Evolutionary conservation across 371 early-diverging fungal species (phyloP).

Genomic region (Mortierella sp.): DNA sequence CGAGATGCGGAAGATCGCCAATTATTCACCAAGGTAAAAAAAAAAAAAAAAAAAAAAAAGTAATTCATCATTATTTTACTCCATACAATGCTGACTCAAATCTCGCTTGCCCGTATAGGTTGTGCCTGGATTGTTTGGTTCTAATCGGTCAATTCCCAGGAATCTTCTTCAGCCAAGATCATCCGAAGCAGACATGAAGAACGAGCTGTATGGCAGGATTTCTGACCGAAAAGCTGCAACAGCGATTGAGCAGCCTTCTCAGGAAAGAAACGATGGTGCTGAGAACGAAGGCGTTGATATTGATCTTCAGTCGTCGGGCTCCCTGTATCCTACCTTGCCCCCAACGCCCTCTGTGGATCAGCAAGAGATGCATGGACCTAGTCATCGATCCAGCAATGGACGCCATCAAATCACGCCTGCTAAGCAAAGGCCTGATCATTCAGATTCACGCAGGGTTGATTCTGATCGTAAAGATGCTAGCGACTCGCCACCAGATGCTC

Average conservation of each 20-base stretch:
- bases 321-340: too few relatives aligned
- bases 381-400: too few relatives aligned
- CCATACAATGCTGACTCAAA: neutral
- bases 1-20: slow-evolving; percentile 62
- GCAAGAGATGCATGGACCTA: too few relatives aligned
- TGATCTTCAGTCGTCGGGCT: slow-evolving; percentile 2
- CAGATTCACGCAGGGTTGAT: too few relatives aligned
- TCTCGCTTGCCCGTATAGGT: slow-evolving; percentile 15
- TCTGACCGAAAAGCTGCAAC: slow-evolving; percentile 16
- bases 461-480: too few relatives aligned
- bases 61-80: too few relatives aligned
- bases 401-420: too few relatives aligned
- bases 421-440: too few relatives aligned
- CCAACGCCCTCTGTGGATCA: too few relatives aligned
- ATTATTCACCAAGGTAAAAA: slow-evolving; percentile 62
- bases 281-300: slow-evolving; percentile 7
- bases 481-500: too few relatives aligned
- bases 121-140: slow-evolving; percentile 24
- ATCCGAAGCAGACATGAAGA: slow-evolving; percentile 15
- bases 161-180: slow-evolving; percentile 29
- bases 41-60: slow-evolving; percentile 16
- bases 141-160: slow-evolving; percentile 13
- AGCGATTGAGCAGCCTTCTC: slow-evolving; percentile 25
- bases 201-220: slow-evolving; percentile 31
- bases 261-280: slow-evolving; percentile 23